Evolutionary conservation across 331 rosid species (phyloP).

Genomic region (Saraca asoca): DNA sequence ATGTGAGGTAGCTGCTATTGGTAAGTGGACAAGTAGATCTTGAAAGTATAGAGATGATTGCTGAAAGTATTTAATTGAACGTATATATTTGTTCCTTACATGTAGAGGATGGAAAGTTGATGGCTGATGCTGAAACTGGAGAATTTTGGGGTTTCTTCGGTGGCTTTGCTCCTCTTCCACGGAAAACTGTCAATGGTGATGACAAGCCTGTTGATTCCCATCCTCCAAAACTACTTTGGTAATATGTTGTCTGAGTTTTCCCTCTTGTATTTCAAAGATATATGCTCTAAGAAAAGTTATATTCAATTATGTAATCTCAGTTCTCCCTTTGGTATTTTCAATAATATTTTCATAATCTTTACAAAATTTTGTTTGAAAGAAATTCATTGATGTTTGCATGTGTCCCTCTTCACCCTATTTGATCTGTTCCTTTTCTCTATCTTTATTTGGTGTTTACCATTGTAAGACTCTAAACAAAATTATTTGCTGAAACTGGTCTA

Average conservation of each 20-base stretch:
- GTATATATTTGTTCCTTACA: conserved; percentile 32
- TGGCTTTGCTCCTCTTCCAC: conserved; percentile 99
- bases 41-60: conserved; percentile 28
- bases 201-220: conserved; percentile 63
- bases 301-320: conserved; percentile 17
- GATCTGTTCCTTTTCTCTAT: conserved; percentile 20
- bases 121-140: conserved; percentile 96
- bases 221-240: conserved; percentile 74
- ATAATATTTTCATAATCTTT: no score
- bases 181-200: conserved; percentile 65
- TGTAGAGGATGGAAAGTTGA: conserved; percentile 96
- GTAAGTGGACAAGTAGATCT: conserved; percentile 60
- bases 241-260: conserved; percentile 41
- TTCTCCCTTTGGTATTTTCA: conserved; percentile 24
- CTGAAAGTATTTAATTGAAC: conserved; percentile 37
- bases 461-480: background rate
- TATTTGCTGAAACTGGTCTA: conserved; percentile 22
- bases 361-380: conserved; percentile 18
- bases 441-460: conserved; percentile 16
- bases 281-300: no score
- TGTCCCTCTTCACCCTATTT: conserved; percentile 14
- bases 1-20: conserved; percentile 93
- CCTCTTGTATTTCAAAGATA: conserved; percentile 17
- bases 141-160: conserved; percentile 99
- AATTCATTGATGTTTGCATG: conserved; percentile 4